Percentiles rank a stretch among this genome's conserved stretches.
Conservation (phyloP, 2,329 filamentous ascomycete species). For the Chaetoscypha palmicola region DNA sequence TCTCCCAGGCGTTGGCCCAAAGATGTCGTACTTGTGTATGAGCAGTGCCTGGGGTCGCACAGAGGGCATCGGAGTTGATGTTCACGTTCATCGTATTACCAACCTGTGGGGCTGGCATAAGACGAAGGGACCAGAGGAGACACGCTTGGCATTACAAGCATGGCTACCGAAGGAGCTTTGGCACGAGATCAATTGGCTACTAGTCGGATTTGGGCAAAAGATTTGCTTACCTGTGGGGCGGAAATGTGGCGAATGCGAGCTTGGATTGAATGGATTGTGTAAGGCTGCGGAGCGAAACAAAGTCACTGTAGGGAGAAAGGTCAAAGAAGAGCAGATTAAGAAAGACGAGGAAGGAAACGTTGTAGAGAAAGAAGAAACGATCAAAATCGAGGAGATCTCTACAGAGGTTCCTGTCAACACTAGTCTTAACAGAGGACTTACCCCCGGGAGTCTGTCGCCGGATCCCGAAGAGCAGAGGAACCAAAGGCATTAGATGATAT, state of each 20-base stretch:
- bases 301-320: constrained; percentile 49
- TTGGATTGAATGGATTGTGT: constrained; percentile 72
- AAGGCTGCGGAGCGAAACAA: constrained; percentile 61
- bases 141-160: constrained; percentile 52
- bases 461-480: constrained; percentile 11
- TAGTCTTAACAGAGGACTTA: constrained; percentile 5
- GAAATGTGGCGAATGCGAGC: constrained; percentile 77
- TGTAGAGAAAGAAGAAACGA: constrained; percentile 26
- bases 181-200: constrained; percentile 67
- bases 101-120: constrained; percentile 67
- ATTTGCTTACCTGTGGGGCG: constrained; percentile 58
- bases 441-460: constrained; percentile 6
- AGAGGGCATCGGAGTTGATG: constrained; percentile 53
- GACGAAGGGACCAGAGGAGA: constrained; percentile 62
- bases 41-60: constrained; percentile 61
- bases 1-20: constrained; percentile 64
- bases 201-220: constrained; percentile 68
- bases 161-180: constrained; percentile 65
- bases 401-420: constrained; percentile 26
- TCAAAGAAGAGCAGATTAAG: constrained; percentile 36
- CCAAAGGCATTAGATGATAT: constrained; percentile 14
- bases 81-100: constrained; percentile 69
- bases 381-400: constrained; percentile 33
- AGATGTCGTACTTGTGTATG: constrained; percentile 69
- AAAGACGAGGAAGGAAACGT: constrained; percentile 31